Base-by-base conservation (phyloP, 2,329 filamentous ascomycete species). In the Sporothrix brunneoviolacea region DNA sequence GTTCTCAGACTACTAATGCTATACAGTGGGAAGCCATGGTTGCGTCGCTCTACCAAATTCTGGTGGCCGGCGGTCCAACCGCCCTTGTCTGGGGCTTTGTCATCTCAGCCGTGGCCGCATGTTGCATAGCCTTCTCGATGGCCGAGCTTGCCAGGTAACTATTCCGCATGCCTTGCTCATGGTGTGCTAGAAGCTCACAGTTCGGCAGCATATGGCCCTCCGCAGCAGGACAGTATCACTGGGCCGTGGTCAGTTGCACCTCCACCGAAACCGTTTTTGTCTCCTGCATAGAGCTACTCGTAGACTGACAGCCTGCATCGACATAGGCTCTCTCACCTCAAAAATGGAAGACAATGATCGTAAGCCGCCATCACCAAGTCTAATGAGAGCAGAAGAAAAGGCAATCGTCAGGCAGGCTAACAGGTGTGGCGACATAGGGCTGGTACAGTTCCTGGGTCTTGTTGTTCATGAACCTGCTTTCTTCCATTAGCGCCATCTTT, bases 401-500 rank as follows among this genome's bases (percentile, higher is more conserved):
- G 8, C 8, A 37, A 18, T 19, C n/a, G 35, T 37, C n/a, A 37
- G n/a, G 24, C 19, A 30, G 27, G 40, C 27, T 43, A 43, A 43
- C 40, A 43, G 35, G 35, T n/a, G 30, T 13, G 19, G 24, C 8
- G 15, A 21, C 33, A 19, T 22, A 46, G 43, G 44, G 44, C 15
- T 47, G 44, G 44, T 47, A 47, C 35, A 38, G 44, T 24, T 47
- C 44, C 10, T 47, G 44, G 44, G 27, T 47, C 30, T 27, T 47
- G 4, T n/a, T 47, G 21, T 38, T 32, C n/a, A 47, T 47, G 44
- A 47, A 38, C 22, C 16, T 47, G 3, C n/a, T 47, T 7, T 47
- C 44, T 33, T 47, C 44, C n/a, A 47, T 47, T 22, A 47, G 44
- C 22, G 44, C 44, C 22, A 47, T 47, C 35, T 47, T 47, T 30